These are phyloP conservation scores for Xanthoconium stramineum DNA, from an alignment of 768 basidiomycete species.

Conservation along the genomic window DNA sequence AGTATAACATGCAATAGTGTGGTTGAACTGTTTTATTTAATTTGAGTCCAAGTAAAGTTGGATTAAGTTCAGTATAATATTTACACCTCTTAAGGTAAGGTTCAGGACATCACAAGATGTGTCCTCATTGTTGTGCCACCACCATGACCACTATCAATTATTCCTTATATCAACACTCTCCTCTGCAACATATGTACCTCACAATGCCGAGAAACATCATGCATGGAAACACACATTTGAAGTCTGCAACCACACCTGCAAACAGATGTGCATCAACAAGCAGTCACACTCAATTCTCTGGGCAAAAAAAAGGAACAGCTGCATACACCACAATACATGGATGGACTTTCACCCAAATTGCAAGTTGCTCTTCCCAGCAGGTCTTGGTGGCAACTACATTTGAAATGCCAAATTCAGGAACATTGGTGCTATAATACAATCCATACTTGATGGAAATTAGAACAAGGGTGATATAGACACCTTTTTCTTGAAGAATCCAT, in stretches of 20 bases:
- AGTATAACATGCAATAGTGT: no score
- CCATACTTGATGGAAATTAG: background rate
- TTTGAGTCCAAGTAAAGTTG: no score
- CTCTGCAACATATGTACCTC: background rate
- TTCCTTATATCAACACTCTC: no score
- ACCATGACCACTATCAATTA: no score
- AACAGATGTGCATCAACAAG: background rate
- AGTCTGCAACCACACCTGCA: background rate
- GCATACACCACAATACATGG: background rate
- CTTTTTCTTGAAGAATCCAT: background rate
- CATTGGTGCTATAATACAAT: background rate
- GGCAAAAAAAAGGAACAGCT: background rate
- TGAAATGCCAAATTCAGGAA: background rate
- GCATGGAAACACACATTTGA: background rate
- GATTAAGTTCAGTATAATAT: no score
- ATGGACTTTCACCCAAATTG: background rate
- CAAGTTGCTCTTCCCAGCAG: background rate
- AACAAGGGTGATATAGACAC: background rate
- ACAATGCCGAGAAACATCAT: no score
- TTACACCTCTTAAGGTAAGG: no score
- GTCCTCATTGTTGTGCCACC: no score
- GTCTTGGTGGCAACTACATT: background rate
- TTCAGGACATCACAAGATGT: no score
- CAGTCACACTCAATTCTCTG: background rate
- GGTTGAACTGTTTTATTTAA: no score